A percentile compares a stretch with the other conserved stretches of the same genome.
Evolutionary conservation across 164 flowering plant species (phyloP).

Genomic region (Aristolochia contorta): DNA sequence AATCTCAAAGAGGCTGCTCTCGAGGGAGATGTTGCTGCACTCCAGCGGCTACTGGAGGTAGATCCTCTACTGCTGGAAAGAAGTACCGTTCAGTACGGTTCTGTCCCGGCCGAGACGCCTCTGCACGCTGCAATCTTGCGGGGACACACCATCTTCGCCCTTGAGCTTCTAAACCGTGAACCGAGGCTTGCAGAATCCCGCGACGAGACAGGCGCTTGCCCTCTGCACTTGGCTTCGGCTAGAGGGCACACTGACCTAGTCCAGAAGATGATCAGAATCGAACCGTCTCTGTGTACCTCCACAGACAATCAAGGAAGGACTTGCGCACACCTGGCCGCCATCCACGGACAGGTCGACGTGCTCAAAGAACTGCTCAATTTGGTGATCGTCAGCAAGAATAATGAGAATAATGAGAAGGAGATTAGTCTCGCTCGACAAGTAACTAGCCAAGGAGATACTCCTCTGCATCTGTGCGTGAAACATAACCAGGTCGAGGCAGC

Average conservation of each 20-base stretch:
- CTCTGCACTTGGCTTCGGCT: conserved; percentile 43
- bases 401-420: too few species aligned
- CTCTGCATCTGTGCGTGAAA: conserved; percentile 34
- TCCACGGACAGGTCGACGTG: conserved; percentile 37
- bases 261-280: conserved; percentile 32
- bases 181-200: conserved; percentile 31
- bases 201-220: conserved; percentile 28
- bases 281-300: conserved; percentile 26
- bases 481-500: conserved; percentile 35
- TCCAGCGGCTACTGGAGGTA: too few species aligned
- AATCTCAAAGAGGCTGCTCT: too few species aligned
- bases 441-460: conserved; percentile 29
- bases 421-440: conserved; percentile 14
- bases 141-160: too few species aligned
- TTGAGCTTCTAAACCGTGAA: conserved; percentile 24
- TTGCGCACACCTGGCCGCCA: conserved; percentile 46
- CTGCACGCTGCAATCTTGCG: too few species aligned
- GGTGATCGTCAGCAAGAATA: too few species aligned
- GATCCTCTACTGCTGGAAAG: too few species aligned
- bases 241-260: conserved; percentile 48
- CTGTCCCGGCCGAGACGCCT: too few species aligned
- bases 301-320: conserved; percentile 43
- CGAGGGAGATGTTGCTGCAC: too few species aligned
- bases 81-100: too few species aligned
- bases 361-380: conserved; percentile 44